A percentile compares a stretch with the other conserved stretches of the same genome.
Conservation (phyloP, 1,284 basidiomycete genomes). For the Pholiota adiposa region DNA sequence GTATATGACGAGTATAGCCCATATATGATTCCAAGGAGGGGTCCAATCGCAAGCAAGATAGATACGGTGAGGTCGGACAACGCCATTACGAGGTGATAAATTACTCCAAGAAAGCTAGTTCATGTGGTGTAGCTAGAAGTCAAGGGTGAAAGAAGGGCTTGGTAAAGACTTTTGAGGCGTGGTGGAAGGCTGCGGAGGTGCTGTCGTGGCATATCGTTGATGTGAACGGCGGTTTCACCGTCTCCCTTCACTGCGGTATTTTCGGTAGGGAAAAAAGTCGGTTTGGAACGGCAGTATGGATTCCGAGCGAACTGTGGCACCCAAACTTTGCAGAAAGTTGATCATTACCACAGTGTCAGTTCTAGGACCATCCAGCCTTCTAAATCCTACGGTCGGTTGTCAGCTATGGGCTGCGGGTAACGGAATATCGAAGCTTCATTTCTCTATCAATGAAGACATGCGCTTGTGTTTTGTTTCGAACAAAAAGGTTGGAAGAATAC, state of each 20-base stretch:
- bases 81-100: constrained; percentile 5
- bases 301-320: background rate
- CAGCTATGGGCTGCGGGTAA: background rate
- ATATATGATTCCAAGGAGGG: constrained; percentile 13
- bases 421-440: background rate
- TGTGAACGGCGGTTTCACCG: background rate
- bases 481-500: background rate
- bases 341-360: background rate
- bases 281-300: background rate
- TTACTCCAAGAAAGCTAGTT: background rate
- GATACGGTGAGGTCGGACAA: constrained; percentile 17
- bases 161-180: background rate
- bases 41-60: constrained; percentile 18
- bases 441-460: background rate
- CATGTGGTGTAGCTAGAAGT: background rate
- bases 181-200: background rate
- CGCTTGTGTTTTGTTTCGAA: background rate
- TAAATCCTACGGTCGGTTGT: background rate
- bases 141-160: background rate
- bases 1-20: constrained; percentile 16
- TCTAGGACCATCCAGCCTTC: background rate
- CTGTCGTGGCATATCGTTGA: constrained; percentile 7
- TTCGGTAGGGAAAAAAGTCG: background rate
- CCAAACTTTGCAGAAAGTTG: background rate
- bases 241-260: background rate